Percentiles rank a stretch among this genome's conserved stretches.
Evolutionary conservation across 306 rosid genomes (phyloP).

Genomic region (Vachellia pachyceras): DNA sequence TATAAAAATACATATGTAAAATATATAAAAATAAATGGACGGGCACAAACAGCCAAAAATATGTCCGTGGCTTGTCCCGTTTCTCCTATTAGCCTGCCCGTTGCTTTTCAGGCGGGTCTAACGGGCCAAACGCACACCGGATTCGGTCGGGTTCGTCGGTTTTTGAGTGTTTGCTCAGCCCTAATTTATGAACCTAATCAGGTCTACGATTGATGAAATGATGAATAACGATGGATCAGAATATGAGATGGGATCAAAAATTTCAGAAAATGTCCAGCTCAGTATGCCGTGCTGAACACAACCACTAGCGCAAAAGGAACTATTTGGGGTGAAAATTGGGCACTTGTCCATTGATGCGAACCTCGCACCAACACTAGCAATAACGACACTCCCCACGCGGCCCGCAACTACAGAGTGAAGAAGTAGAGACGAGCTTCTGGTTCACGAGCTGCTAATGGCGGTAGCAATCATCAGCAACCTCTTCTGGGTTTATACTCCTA

Average conservation of each 20-base stretch:
- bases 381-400: neutral
- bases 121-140: too few species aligned
- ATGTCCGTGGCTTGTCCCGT: too few species aligned
- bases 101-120: too few species aligned
- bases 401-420: neutral
- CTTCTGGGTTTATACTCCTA: conserved; percentile 16
- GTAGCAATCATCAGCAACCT: conserved; percentile 37
- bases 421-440: neutral
- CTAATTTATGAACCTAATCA: too few species aligned
- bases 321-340: neutral
- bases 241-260: too few species aligned
- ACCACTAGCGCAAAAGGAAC: neutral
- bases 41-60: too few species aligned
- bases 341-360: neutral
- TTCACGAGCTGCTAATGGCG: conserved; percentile 51
- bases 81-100: too few species aligned
- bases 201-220: too few species aligned
- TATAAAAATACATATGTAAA: too few species aligned
- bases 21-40: too few species aligned
- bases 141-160: too few species aligned
- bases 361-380: neutral
- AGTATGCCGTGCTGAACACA: neutral
- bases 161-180: too few species aligned
- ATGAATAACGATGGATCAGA: neutral
- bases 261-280: neutral